Conservation (phyloP, 257 asterid genomes). For the Solanum rostratum region DNA sequence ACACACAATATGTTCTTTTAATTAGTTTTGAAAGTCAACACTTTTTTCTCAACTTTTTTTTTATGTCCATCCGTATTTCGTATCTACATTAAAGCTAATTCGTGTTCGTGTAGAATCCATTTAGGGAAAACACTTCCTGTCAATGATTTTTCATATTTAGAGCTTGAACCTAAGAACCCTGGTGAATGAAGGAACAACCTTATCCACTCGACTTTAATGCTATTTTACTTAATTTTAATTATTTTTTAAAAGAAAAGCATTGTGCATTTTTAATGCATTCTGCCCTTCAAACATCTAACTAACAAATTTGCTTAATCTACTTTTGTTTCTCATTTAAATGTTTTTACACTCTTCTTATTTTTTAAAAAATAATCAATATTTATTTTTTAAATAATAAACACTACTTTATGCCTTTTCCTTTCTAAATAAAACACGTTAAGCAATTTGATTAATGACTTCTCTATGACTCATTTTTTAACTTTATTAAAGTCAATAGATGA, state of each 20-base stretch:
- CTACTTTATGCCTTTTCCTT: neutral
- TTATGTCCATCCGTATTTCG: too few species aligned
- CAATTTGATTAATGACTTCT: neutral
- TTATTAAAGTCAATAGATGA: neutral
- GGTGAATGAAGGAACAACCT: too few species aligned
- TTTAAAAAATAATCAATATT: neutral
- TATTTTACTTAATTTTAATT: too few species aligned
- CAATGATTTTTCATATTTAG: too few species aligned
- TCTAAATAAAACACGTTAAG: neutral
- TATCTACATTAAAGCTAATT: too few species aligned
- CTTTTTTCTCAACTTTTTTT: too few species aligned
- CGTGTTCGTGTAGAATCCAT: too few species aligned
- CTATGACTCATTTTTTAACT: neutral
- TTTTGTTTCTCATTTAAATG: neutral
- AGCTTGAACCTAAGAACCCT: fast-evolving
- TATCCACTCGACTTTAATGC: too few species aligned
- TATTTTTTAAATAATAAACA: neutral
- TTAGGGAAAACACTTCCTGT: too few species aligned
- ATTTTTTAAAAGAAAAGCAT: too few species aligned
- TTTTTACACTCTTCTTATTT: neutral
- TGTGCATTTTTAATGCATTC: neutral
- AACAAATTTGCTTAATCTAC: neutral
- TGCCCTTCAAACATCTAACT: neutral
- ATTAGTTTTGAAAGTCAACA: too few species aligned
- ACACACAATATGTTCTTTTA: too few species aligned